Conservation (phyloP, 1,284 basidiomycete genomes). For the Pseudozyma sp. region DNA sequence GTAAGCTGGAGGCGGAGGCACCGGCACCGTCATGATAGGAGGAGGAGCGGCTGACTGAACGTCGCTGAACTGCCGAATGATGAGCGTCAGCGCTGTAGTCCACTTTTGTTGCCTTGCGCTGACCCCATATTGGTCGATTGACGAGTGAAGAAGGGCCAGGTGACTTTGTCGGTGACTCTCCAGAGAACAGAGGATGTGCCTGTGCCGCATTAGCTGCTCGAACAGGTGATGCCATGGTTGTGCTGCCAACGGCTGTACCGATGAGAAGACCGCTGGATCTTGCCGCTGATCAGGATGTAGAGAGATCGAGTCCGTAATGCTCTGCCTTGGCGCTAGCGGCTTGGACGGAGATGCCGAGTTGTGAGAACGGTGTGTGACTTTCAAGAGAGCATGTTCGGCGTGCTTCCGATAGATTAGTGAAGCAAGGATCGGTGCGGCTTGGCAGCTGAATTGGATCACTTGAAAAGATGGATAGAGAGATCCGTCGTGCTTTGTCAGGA, state of each 20-base stretch:
- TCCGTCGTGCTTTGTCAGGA: no score
- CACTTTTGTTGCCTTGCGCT: constrained; percentile 32
- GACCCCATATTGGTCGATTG: constrained; percentile 51
- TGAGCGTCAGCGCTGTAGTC: constrained; percentile 37
- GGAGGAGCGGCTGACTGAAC: constrained; percentile 34
- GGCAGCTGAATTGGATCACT: no score
- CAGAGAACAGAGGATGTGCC: constrained; percentile 43
- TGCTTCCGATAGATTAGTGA: background rate
- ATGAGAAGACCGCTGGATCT: background rate
- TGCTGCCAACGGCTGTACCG: no score
- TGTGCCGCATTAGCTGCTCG: constrained; percentile 18
- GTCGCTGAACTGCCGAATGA: constrained; percentile 12
- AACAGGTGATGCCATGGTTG: constrained; percentile 28
- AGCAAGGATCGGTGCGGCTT: background rate
- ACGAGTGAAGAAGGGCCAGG: constrained; percentile 43
- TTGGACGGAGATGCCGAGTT: background rate
- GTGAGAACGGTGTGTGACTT: no score
- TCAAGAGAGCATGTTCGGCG: constrained; percentile 1
- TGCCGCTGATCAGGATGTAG: background rate
- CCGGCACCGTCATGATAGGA: constrained; percentile 24
- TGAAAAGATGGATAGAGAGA: no score
- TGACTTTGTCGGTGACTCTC: constrained; percentile 45
- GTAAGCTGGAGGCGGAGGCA: constrained; percentile 11
- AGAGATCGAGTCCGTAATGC: background rate
- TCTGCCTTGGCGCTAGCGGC: background rate